phyloP scores from a whole-genome alignment of 2,329 filamentous ascomycete genomes.

The Aspergillus brasiliensis region DNA sequence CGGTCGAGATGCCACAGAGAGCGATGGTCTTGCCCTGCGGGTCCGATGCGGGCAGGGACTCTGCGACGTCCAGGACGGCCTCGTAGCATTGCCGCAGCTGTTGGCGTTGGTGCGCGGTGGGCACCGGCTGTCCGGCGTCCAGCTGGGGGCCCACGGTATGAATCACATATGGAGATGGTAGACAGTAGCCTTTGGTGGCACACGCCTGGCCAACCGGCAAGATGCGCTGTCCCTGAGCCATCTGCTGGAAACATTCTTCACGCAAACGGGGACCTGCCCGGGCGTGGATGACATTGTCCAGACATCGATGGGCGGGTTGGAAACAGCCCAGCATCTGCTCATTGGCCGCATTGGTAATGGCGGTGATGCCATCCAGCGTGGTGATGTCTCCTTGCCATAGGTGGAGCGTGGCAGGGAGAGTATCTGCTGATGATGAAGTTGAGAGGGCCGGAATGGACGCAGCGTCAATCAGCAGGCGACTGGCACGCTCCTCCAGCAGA shows the following conservation, averaged over 20 bases:
- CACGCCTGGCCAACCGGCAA: conserved; percentile 19
- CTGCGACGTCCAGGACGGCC: conserved; percentile 17
- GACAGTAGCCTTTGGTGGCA: conserved; percentile 23
- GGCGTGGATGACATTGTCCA: conserved; percentile 29
- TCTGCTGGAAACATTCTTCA: conserved; percentile 20
- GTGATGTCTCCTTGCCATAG: conserved; percentile 31
- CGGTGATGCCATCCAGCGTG: conserved; percentile 21
- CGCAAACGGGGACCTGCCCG: conserved; percentile 26
- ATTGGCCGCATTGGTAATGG: conserved; percentile 29
- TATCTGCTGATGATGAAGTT: not conserved
- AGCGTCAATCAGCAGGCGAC: not conserved
- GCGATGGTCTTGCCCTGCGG: conserved; percentile 22
- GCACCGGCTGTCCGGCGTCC: not conserved
- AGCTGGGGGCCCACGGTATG: conserved; percentile 28
- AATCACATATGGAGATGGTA: conserved; percentile 19
- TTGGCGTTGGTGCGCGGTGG: conserved; percentile 3
- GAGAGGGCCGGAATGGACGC: not conserved
- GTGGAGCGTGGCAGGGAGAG: not conserved
- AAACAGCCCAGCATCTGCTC: conserved; percentile 25
- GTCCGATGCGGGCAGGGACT: conserved; percentile 12
- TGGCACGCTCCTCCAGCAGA: not conserved
- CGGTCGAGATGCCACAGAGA: conserved; percentile 29
- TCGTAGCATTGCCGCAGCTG: conserved; percentile 22
- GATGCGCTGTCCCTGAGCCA: conserved; percentile 11
- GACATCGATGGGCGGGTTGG: conserved; percentile 24